Conservation (phyloP, 192 early-diverging fungal species). For the Coemansia sp. region DNA sequence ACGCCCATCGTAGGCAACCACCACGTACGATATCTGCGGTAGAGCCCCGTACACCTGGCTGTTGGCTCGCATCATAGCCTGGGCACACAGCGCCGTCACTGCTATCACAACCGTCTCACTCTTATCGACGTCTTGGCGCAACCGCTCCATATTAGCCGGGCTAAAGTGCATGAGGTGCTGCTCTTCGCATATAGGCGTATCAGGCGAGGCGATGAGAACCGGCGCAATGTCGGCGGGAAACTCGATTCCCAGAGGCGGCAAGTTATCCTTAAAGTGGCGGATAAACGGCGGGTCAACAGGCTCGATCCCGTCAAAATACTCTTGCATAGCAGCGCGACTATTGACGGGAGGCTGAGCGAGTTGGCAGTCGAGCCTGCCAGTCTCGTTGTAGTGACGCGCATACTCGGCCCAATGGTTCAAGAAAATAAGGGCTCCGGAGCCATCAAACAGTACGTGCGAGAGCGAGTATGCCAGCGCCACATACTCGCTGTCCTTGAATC, state of each 20-base stretch:
- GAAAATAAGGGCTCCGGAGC: constrained; percentile 12
- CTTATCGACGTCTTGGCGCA: constrained; percentile 36
- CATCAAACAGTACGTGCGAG: constrained; percentile 45
- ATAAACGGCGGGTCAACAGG: constrained; percentile 27
- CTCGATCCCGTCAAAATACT: constrained; percentile 24
- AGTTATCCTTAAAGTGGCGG: constrained; percentile 25
- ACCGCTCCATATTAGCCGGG: constrained; percentile 18
- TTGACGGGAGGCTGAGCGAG: constrained; percentile 20
- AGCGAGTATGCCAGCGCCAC: constrained; percentile 29
- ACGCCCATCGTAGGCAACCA: constrained; percentile 41
- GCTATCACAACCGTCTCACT: constrained; percentile 20
- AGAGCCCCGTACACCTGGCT: constrained; percentile 8
- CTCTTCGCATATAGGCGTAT: constrained; percentile 15
- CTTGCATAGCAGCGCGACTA: constrained; percentile 21
- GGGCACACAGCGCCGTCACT: constrained; percentile 24
- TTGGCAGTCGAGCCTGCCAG: constrained; percentile 4
- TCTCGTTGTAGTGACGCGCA: constrained; percentile 16
- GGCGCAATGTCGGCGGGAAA: constrained; percentile 23
- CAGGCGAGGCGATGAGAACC: constrained; percentile 34
- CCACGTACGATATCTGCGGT: constrained; percentile 26
- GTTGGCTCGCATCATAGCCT: constrained; percentile 25
- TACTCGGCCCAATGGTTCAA: constrained; percentile 45
- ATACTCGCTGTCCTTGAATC: constrained; percentile 38
- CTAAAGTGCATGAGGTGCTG: constrained; percentile 47
- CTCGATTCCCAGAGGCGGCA: constrained; percentile 1